These are phyloP conservation scores for Neoscytalidium dimidiatum DNA, from an alignment of 2,329 filamentous ascomycete genomes.

Conservation along the genomic window DNA sequence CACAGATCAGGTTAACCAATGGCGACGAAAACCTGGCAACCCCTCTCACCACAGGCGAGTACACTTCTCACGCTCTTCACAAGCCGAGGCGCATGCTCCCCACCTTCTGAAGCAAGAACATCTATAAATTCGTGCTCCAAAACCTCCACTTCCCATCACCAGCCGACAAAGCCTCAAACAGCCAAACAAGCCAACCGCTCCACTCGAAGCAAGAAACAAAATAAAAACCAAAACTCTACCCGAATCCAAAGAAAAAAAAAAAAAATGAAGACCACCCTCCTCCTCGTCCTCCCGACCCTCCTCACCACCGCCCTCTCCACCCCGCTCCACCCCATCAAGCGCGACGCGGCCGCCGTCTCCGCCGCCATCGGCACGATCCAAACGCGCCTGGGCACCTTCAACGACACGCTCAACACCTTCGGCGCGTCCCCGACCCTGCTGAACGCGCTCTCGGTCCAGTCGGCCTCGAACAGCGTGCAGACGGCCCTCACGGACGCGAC, in stretches of 20 bases:
- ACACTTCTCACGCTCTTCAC: neutral
- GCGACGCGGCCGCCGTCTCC: neutral
- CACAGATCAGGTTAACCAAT: neutral
- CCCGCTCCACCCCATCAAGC: neutral
- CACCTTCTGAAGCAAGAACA: neutral
- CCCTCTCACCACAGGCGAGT: neutral
- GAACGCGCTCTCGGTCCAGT: neutral
- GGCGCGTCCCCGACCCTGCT: neutral
- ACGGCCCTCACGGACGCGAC: neutral
- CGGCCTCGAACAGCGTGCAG: neutral
- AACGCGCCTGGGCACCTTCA: neutral
- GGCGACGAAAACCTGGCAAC: neutral
- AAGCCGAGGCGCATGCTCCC: neutral
- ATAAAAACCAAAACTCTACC: no score
- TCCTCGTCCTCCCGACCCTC: neutral
- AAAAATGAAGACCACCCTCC: constrained; percentile 3
- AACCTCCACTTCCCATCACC: neutral
- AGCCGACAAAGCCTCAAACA: neutral
- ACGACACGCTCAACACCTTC: neutral
- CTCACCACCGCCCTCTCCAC: neutral
- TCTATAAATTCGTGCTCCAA: neutral
- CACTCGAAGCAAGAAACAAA: no score
- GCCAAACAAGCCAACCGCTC: neutral
- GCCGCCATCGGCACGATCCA: neutral
- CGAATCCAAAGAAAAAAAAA: no score